These are phyloP conservation scores for Starmerella stigmatis DNA, from an alignment of 805 yeast species.

Conservation along the genomic window DNA sequence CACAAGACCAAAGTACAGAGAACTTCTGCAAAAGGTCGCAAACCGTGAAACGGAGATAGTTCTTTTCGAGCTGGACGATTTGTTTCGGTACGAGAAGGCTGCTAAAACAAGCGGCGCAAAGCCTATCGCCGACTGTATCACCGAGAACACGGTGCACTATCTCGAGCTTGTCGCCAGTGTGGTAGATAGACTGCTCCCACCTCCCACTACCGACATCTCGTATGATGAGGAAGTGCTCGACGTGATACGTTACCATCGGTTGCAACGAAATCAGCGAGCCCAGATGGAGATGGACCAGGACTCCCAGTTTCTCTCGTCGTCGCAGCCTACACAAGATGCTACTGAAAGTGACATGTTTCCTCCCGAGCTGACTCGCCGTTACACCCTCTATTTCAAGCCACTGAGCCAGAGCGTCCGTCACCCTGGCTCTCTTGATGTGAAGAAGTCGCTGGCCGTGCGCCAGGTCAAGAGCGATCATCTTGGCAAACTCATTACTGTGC, in stretches of 20 bases:
- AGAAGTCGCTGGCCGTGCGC: slow-evolving; percentile 63
- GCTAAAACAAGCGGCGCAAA: slow-evolving; percentile 29
- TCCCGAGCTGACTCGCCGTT: slow-evolving; percentile 74
- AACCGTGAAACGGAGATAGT: slow-evolving; percentile 68
- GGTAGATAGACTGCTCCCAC: slow-evolving; percentile 75
- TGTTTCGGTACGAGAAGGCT: slow-evolving; percentile 54
- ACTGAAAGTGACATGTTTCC: slow-evolving; percentile 48
- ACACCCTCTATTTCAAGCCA: slow-evolving; percentile 79
- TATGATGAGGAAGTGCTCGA: slow-evolving; percentile 86
- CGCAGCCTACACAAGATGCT: slow-evolving; percentile 12
- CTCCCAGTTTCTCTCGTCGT: slow-evolving; percentile 1
- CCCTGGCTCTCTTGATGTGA: slow-evolving; percentile 16
- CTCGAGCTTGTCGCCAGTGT: slow-evolving; percentile 63
- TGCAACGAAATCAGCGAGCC: slow-evolving; percentile 64
- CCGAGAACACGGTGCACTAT: slow-evolving; percentile 68
- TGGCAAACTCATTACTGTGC: slow-evolving; percentile 78
- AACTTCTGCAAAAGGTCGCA: slow-evolving; percentile 63
- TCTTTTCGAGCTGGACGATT: slow-evolving; percentile 72
- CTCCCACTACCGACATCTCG: slow-evolving; percentile 67
- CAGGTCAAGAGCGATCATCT: slow-evolving; percentile 73
- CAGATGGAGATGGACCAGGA: slow-evolving; percentile 49
- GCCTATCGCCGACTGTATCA: slow-evolving; percentile 47
- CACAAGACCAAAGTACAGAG: slow-evolving; percentile 51
- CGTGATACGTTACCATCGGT: slow-evolving; percentile 83
- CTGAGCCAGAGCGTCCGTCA: slow-evolving; percentile 35